phyloP scores from a whole-genome alignment of 208 protist species.

The Leishmania braziliensis region DNA sequence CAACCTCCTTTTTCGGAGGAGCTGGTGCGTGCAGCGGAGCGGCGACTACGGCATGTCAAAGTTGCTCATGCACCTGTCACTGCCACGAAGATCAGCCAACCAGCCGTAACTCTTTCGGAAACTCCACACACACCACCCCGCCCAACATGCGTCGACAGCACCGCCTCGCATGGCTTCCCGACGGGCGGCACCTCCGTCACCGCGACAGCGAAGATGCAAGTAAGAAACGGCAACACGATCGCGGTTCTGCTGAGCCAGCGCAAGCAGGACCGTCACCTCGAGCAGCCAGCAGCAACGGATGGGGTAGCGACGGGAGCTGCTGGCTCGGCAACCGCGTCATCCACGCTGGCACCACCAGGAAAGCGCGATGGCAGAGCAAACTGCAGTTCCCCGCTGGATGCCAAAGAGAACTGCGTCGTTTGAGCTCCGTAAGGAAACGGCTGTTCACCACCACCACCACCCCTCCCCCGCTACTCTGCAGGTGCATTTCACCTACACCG shows the following conservation, averaged over 20 bases:
- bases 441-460: neutral
- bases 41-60: conserved; percentile 24
- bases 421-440: neutral
- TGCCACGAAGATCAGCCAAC: neutral
- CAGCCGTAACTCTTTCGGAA: neutral
- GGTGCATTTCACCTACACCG: neutral
- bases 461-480: neutral
- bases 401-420: conserved; percentile 1
- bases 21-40: conserved; percentile 17
- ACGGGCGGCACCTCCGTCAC: neutral
- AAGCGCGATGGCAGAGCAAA: neutral
- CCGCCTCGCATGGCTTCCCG: neutral
- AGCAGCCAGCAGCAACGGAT: neutral
- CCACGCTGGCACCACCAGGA: neutral
- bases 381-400: neutral
- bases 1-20: conserved; percentile 47
- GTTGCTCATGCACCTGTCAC: conserved; percentile 5
- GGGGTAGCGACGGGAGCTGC: neutral
- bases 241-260: neutral
- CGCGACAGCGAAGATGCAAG: neutral
- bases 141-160: neutral
- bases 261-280: neutral
- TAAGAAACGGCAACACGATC: neutral
- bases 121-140: neutral
- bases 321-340: neutral